Base-by-base conservation (phyloP, 139 green algal species). In the Tetradesmus lagerheimii region DNA sequence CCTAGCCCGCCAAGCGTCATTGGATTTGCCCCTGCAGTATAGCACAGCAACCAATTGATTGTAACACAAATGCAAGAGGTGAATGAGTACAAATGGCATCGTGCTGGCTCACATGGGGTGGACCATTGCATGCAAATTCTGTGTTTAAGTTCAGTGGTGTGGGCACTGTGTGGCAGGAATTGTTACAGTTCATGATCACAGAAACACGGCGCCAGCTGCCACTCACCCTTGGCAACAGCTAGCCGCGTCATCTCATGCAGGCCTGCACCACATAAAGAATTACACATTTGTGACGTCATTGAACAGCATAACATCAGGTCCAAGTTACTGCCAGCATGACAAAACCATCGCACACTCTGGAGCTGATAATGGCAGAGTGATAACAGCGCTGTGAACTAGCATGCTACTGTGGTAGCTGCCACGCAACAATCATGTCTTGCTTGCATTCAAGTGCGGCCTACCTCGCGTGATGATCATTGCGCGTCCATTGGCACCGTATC, bases 391-490 rank as follows among this genome's bases (percentile, higher is more conserved):
- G 66, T 76, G 15, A 34, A 12, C 43, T 50, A 9, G 43, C 43
- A 50, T 50, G 43, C 43, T 50, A 9, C 43, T 50, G 43, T 9
- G 6, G 43, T 50, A 9, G 43, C 43, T 50, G 5, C 43, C 43
- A 50, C 5, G 43, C 5, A 50, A 5, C 9, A 29, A 11, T 11
- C 62, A 20, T 75, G 8, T 11, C 62, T 20, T 75, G 62, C 62
- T n/a, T n/a, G 62, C 4, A 5, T n/a, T 6, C 23, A 75, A 34
- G 66, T 76, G 66, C 66, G 35, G 20, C 82, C 31, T 31, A 87
- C 82, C 82, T 38, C 82, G 71, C 8, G 82, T 87, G 53, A 87
- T 87, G 82, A 87, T 78, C 82, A 87, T 87, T 37, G 82, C 82
- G 9, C 82, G 53, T 0, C 82, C 82, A 39, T 87, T 87, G 27